Conservation (phyloP, 2,329 filamentous ascomycete genomes). For the Onygena corvina region DNA sequence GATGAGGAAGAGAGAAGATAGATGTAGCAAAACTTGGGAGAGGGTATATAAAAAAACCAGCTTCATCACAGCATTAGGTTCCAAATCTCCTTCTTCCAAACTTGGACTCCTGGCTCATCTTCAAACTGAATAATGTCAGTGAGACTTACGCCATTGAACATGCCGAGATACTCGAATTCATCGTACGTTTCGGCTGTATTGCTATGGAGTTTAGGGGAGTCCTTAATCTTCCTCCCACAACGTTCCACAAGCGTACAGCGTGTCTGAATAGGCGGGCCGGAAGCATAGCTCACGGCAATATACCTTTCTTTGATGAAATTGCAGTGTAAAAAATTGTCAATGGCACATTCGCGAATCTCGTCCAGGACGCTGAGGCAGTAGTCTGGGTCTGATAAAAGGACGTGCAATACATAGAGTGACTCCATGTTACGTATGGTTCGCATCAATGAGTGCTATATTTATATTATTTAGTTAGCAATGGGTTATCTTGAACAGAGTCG, state of each 20-base stretch:
- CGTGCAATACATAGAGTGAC: slow-evolving; percentile 18
- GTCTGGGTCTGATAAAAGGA: slow-evolving; percentile 16
- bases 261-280: slow-evolving; percentile 11
- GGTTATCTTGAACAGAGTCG: background rate
- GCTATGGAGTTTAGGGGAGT: background rate
- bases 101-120: slow-evolving; percentile 17
- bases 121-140: slow-evolving; percentile 11
- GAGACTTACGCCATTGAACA: background rate
- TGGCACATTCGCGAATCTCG: slow-evolving; percentile 16
- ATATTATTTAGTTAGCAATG: background rate
- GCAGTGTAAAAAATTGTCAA: slow-evolving; percentile 18
- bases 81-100: slow-evolving; percentile 20
- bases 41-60: background rate
- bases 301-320: slow-evolving; percentile 17
- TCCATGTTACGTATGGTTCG: slow-evolving; percentile 16
- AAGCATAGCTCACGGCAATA: slow-evolving; percentile 17
- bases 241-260: background rate
- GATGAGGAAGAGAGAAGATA: background rate
- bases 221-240: background rate
- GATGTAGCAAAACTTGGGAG: too few relatives aligned
- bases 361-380: slow-evolving; percentile 14
- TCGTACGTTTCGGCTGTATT: slow-evolving; percentile 5
- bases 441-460: slow-evolving; percentile 18
- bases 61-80: background rate
- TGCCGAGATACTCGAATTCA: slow-evolving; percentile 1